These are phyloP conservation scores for Sphenostylis stenocarpa DNA, from an alignment of 306 rosid species.

Conservation along the genomic window DNA sequence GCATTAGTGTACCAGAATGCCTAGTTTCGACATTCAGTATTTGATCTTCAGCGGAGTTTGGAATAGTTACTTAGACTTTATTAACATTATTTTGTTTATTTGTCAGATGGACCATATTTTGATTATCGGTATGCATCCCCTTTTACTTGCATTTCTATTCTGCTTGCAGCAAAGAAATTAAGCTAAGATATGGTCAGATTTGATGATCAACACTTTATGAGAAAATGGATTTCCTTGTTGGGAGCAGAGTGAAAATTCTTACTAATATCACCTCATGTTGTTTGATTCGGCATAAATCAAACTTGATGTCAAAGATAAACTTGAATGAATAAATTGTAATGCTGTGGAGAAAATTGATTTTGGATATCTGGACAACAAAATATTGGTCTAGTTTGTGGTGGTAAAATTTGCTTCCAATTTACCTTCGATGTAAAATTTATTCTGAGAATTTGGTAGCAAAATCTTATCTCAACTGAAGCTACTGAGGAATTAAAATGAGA, in stretches of 20 bases:
- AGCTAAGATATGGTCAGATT: not conserved
- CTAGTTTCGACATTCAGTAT: constrained; percentile 13
- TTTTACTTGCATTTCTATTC: constrained; percentile 2
- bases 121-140: constrained; percentile 5
- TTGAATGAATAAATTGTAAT: not conserved
- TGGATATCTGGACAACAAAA: not conserved
- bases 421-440: not conserved
- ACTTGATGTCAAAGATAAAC: not conserved
- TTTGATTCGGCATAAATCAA: not conserved
- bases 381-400: not conserved
- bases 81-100: constrained; percentile 9
- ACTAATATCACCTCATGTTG: not conserved
- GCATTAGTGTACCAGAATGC: constrained; percentile 15
- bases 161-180: not conserved
- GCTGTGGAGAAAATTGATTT: not conserved
- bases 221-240: not conserved
- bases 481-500: not conserved
- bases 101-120: constrained; percentile 16
- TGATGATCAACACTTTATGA: not conserved
- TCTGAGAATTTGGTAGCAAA: not conserved
- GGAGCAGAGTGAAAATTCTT: not conserved
- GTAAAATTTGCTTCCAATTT: not conserved
- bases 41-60: constrained; percentile 32
- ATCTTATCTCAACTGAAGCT: not conserved
- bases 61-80: constrained; percentile 13